phyloP scores from a whole-genome alignment of 164 flowering plant species.

The Vitis riparia region DNA sequence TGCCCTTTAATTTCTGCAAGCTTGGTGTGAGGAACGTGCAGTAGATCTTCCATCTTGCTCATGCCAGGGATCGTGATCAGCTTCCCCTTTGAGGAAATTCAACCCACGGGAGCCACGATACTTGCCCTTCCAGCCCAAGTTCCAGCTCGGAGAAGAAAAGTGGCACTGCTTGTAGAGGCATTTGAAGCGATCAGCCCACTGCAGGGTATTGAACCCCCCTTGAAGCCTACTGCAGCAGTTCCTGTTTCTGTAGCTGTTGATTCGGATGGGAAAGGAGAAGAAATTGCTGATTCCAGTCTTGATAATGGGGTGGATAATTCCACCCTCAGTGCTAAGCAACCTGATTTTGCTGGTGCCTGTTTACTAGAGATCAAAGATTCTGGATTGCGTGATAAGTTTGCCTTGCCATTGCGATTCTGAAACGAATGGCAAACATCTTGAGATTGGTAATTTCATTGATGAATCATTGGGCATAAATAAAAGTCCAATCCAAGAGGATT shows the following conservation, averaged over 20 bases:
- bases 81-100: conserved; percentile 19
- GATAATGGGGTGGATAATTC: conserved; percentile 11
- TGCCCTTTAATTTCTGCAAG: conserved; percentile 88
- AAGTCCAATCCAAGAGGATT: conserved; percentile 4
- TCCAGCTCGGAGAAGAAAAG: conserved; percentile 57
- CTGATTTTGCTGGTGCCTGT: background rate
- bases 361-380: conserved; percentile 8
- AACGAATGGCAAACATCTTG: conserved; percentile 1
- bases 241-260: conserved; percentile 14
- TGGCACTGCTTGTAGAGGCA: conserved; percentile 65
- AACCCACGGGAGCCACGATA: conserved; percentile 18
- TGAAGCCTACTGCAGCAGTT: conserved; percentile 6
- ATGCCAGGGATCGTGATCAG: too few relatives aligned
- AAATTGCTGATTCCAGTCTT: background rate
- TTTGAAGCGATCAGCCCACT: conserved; percentile 57
- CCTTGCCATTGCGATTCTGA: conserved; percentile 1
- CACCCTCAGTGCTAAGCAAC: conserved; percentile 7
- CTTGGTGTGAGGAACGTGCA: conserved; percentile 82
- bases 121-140: conserved; percentile 21
- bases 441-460: conserved; percentile 2
- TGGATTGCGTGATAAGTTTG: conserved; percentile 1
- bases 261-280: conserved; percentile 24
- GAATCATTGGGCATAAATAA: conserved; percentile 12
- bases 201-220: conserved; percentile 18
- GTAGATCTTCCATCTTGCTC: too few relatives aligned